phyloP scores from a whole-genome alignment of 768 basidiomycete species.

The Leccinum rimulosum region DNA sequence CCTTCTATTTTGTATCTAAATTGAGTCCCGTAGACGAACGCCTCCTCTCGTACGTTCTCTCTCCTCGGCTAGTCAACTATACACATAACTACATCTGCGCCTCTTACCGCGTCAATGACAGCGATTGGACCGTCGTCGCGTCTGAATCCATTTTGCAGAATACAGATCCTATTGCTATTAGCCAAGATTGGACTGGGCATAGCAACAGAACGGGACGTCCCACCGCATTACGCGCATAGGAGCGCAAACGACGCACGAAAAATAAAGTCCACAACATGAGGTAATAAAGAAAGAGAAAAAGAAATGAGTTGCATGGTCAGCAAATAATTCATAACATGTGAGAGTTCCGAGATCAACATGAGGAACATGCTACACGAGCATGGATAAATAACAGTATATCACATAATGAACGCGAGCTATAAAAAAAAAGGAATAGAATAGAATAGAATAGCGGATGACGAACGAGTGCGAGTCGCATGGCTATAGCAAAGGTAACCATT shows the following conservation, averaged over 20 bases:
- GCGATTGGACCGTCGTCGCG: neutral
- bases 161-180: neutral
- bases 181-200: neutral
- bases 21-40: neutral
- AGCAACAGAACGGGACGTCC: neutral
- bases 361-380: neutral
- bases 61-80: neutral
- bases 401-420: conserved; percentile 4
- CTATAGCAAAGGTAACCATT: conserved; percentile 83
- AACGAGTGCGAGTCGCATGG: neutral
- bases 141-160: neutral
- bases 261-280: conserved; percentile 1
- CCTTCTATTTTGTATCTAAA: neutral
- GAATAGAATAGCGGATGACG: neutral
- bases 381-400: conserved; percentile 16
- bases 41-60: neutral
- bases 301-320: neutral
- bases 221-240: neutral
- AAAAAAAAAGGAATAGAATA: neutral
- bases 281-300: neutral
- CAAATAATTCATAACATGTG: conserved; percentile 3
- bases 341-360: neutral
- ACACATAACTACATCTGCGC: neutral
- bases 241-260: neutral
- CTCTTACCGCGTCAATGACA: neutral